These are phyloP conservation scores for Postia placenta DNA, from an alignment of 768 basidiomycete species.

Conservation along the genomic window DNA sequence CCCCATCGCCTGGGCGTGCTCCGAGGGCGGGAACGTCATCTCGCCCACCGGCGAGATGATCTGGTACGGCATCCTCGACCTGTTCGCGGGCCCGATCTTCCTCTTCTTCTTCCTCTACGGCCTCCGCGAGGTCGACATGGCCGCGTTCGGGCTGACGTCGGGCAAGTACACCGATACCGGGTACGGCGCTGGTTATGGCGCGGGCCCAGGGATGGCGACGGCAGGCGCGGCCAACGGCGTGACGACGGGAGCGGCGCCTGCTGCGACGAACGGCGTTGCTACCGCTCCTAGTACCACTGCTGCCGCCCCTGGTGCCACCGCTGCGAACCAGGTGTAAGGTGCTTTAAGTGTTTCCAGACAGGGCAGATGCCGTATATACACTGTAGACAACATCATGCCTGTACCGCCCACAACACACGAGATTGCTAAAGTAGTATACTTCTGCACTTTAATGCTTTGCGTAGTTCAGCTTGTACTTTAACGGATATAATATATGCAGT, in stretches of 20 bases:
- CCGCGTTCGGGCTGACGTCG: constrained; percentile 18
- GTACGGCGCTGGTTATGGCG: neutral
- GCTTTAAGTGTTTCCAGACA: too few species aligned
- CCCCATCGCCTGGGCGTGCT: constrained; percentile 50
- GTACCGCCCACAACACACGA: too few species aligned
- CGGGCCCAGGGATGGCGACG: neutral
- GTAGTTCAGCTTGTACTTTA: too few species aligned
- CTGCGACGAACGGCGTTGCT: neutral
- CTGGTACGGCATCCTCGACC: constrained; percentile 44
- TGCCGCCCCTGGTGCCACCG: neutral
- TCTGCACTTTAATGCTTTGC: too few species aligned
- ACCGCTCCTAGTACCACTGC: neutral
- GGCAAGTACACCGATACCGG: constrained; percentile 23
- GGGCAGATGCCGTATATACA: too few species aligned
- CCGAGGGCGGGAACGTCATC: constrained; percentile 49
- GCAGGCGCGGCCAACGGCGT: neutral
- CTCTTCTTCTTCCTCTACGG: constrained; percentile 24
- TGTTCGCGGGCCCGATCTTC: constrained; percentile 33
- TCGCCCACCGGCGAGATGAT: constrained; percentile 46
- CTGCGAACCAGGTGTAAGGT: too few species aligned
- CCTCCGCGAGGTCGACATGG: constrained; percentile 21
- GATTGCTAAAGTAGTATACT: too few species aligned
- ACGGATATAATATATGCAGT: too few species aligned
- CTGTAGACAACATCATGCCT: too few species aligned
- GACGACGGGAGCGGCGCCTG: neutral